Base-by-base conservation (phyloP, 352 stramenopile species). In the Peronospora farinosa region DNA sequence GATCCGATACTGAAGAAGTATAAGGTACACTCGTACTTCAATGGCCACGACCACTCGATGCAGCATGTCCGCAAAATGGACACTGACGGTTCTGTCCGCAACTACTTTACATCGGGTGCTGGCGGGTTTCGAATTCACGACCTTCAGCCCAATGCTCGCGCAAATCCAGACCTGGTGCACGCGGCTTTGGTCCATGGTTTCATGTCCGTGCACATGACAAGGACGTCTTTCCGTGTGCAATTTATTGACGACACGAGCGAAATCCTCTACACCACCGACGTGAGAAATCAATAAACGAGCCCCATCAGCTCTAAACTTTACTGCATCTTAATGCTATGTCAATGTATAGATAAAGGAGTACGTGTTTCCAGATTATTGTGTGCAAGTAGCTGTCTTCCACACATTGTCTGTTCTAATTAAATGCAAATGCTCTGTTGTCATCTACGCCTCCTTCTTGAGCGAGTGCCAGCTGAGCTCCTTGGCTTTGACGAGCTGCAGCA, bases 11-110 rank as follows among this genome's bases (percentile, higher is more conserved):
- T 94, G 8, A 66, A 78, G 31, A 89, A 88, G 63, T 76, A 94
- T 60, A 75, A 81, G 7, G 83, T 94, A 9, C 78, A 94, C 48
- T 81, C 80, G 33, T 94, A 94, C 60, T 91, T 94, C 49, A 94
- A 78, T 36, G 83, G 83, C 39, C 83, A 94, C 47, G 83, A 94
- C 55, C 83, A 94, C 59, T 86, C 65, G 39, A 73, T 92, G 63
- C 76, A 94, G 57, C 83, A 94, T 59, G 69, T 93, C 28, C 74
- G 69, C 35, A 79, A 82, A 38, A 35, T 64, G 28, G 69, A 75
- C 23, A 54, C 45, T 2, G 47, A 70, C 23, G 55, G 56, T 2
- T 78, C 71, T 46, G 53, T 63, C 13, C 76, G 78, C 50, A 77
- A 91, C 55, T 91, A 85, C 55, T 93, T 93, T 38, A 65, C 88